Percentiles rank a stretch among this genome's conserved stretches.
Conservation (phyloP, 148 eudicot species). For the Dysphania ambrosioides region DNA sequence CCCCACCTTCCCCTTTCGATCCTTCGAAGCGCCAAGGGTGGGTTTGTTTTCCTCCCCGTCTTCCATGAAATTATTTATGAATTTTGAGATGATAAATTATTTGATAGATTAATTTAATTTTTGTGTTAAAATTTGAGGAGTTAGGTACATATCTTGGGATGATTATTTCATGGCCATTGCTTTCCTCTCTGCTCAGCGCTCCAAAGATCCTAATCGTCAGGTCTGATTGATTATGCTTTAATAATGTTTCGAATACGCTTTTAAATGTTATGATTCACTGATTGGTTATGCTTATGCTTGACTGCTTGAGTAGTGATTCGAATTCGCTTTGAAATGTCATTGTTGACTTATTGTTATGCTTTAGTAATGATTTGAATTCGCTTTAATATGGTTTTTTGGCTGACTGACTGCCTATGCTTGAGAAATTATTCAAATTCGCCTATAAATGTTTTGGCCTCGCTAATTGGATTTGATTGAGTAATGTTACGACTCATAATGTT, state of each 20-base stretch:
- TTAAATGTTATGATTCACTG: too few relatives aligned
- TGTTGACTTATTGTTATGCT: neutral
- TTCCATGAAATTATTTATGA: neutral
- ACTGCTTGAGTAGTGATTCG: neutral
- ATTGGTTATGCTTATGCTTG: too few relatives aligned
- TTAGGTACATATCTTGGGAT: constrained; percentile 92
- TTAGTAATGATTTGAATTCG: neutral
- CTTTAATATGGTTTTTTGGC: too few relatives aligned
- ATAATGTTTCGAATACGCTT: neutral
- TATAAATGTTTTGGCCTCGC: neutral
- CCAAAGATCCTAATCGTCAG: constrained; percentile 96
- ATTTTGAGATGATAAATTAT: neutral
- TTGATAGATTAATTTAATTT: neutral
- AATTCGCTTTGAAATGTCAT: neutral
- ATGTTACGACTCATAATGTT: too few relatives aligned
- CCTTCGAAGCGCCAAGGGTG: constrained; percentile 72
- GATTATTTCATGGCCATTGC: constrained; percentile 97
- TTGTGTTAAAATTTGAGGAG: too few relatives aligned
- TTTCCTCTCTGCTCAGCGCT: constrained; percentile 88
- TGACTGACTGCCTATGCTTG: neutral
- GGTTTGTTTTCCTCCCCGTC: neutral
- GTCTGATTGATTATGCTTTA: constrained; percentile 33
- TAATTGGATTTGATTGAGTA: too few relatives aligned
- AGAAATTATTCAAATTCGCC: neutral
- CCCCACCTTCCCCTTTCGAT: constrained; percentile 49